Conservation (phyloP, 768 basidiomycete species). For the Kondoa malvinella region DNA sequence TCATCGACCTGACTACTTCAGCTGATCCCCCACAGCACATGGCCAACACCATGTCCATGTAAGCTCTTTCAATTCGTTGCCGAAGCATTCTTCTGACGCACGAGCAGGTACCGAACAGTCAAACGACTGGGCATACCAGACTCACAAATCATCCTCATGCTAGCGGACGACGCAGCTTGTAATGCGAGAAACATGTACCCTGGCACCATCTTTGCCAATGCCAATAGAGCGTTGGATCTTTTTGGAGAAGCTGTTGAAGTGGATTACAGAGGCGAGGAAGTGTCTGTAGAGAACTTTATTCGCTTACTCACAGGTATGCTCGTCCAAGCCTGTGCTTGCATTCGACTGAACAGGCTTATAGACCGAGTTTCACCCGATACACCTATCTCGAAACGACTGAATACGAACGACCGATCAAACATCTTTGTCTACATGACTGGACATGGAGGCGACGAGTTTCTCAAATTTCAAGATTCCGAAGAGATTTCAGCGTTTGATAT, state of each 20-base stretch:
- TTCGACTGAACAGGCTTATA: constrained; percentile 29
- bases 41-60: constrained; percentile 96
- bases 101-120: constrained; percentile 78
- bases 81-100: background rate
- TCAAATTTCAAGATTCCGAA: constrained; percentile 98
- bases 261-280: constrained; percentile 94
- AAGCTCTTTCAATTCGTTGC: constrained; percentile 22
- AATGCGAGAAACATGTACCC: constrained; percentile 82
- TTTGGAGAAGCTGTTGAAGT: constrained; percentile 97
- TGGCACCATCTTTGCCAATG: constrained; percentile 79
- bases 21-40: constrained; percentile 53
- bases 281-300: constrained; percentile 90
- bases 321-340: background rate
- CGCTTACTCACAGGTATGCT: constrained; percentile 68
- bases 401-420: constrained; percentile 78
- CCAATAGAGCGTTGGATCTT: constrained; percentile 61
- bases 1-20: background rate
- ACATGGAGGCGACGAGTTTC: constrained; percentile 92
- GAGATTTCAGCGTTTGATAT: constrained; percentile 93
- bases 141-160: constrained; percentile 96
- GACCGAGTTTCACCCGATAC: constrained; percentile 69
- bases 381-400: constrained; percentile 77
- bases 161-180: constrained; percentile 90
- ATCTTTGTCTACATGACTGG: constrained; percentile 97
- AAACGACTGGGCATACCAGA: constrained; percentile 96